Conservation (phyloP, 805 yeast species). For the Candida argentea region DNA sequence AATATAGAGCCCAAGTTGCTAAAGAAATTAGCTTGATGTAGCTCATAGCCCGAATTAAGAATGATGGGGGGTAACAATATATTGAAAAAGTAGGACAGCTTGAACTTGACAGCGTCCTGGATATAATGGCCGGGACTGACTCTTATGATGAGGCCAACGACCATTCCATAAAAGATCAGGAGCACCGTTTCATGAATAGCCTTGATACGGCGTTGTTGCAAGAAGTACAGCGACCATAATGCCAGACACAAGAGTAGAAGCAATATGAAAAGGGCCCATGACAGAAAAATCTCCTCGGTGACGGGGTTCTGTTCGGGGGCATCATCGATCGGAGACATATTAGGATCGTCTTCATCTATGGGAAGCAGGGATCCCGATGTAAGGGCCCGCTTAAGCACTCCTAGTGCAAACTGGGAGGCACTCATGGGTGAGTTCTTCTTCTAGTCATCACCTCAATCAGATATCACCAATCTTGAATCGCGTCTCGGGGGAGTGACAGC, state of each 20-base stretch:
- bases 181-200: slow-evolving; percentile 97
- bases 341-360: slow-evolving; percentile 32
- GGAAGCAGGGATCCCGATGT: slow-evolving; percentile 12
- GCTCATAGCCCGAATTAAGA: slow-evolving; percentile 90
- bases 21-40: slow-evolving; percentile 92
- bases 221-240: slow-evolving; percentile 87
- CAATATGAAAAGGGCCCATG: slow-evolving; percentile 93
- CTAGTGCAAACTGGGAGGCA: slow-evolving; percentile 16
- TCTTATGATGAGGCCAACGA: slow-evolving; percentile 85
- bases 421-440: slow-evolving; percentile 11
- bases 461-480: too few relatives aligned
- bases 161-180: slow-evolving; percentile 94
- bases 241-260: slow-evolving; percentile 75
- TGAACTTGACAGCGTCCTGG: slow-evolving; percentile 93
- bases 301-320: slow-evolving; percentile 69
- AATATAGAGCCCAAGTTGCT: slow-evolving; percentile 83
- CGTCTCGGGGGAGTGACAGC: too few relatives aligned
- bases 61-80: slow-evolving; percentile 92
- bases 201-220: slow-evolving; percentile 84
- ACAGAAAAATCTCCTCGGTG: slow-evolving; percentile 88
- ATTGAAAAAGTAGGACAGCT: slow-evolving; percentile 89
- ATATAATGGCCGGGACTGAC: slow-evolving; percentile 93
- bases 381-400: slow-evolving; percentile 24
- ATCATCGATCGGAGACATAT: slow-evolving; percentile 37
- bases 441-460: too few relatives aligned